These are phyloP conservation scores for Amaranthus palmeri DNA, from an alignment of 148 eudicot genomes.

Conservation along the genomic window DNA sequence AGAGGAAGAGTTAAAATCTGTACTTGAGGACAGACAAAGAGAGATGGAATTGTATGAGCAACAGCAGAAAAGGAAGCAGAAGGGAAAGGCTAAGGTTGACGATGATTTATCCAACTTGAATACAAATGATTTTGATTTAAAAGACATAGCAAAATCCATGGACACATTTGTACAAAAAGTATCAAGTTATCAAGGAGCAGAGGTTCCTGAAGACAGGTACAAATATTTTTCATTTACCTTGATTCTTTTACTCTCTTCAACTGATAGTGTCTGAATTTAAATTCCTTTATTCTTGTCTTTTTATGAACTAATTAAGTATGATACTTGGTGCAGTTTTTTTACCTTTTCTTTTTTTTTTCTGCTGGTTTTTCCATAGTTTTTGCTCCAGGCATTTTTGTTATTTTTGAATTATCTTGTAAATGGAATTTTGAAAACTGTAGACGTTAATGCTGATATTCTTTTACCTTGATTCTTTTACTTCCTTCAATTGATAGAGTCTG, in stretches of 20 bases:
- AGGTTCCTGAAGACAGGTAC: constrained; percentile 81
- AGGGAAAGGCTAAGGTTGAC: constrained; percentile 51
- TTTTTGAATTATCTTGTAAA: background rate
- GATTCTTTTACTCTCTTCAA: background rate
- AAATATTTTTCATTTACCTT: background rate
- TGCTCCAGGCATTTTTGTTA: too few relatives aligned
- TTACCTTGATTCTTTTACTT: background rate
- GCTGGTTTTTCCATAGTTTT: too few relatives aligned
- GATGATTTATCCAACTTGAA: constrained; percentile 24
- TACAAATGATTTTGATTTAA: constrained; percentile 52
- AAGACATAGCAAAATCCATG: constrained; percentile 78
- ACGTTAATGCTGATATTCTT: background rate
- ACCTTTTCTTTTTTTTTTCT: background rate
- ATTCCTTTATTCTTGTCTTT: background rate
- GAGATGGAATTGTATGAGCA: constrained; percentile 75
- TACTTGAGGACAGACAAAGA: constrained; percentile 70
- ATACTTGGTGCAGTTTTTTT: background rate
- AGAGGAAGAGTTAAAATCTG: constrained; percentile 84
- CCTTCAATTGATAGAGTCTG: background rate
- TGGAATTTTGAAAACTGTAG: background rate
- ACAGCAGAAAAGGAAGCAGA: constrained; percentile 52
- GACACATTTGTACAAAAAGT: constrained; percentile 67
- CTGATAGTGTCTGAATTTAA: background rate
- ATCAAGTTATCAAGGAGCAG: constrained; percentile 88
- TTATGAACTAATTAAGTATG: background rate